These are phyloP conservation scores for Metschnikowia amazonensis DNA, from an alignment of 805 yeast species.

Conservation along the genomic window DNA sequence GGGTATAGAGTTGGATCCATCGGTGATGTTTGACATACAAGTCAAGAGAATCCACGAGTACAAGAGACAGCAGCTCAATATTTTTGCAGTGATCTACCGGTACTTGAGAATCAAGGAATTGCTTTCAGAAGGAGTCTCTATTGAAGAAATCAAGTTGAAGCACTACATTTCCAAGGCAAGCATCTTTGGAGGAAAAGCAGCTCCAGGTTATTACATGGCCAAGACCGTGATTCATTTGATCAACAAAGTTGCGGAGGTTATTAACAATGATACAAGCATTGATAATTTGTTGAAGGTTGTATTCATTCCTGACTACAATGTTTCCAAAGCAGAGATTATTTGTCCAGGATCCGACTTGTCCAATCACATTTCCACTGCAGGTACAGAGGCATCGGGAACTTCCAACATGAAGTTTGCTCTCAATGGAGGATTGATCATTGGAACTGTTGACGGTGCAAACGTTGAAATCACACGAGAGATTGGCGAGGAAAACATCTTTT, in stretches of 20 bases:
- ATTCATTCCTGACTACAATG: slow-evolving; percentile 89
- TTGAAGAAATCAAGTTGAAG: slow-evolving; percentile 51
- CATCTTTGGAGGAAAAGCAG: slow-evolving; percentile 91
- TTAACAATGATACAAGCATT: slow-evolving; percentile 73
- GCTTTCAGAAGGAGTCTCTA: slow-evolving; percentile 43
- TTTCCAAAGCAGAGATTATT: slow-evolving; percentile 88
- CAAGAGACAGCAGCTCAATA: slow-evolving; percentile 90
- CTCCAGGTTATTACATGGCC: slow-evolving; percentile 97
- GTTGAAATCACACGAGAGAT: slow-evolving; percentile 92
- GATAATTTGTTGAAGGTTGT: slow-evolving; percentile 79
- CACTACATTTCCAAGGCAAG: slow-evolving; percentile 71
- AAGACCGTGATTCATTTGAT: slow-evolving; percentile 83
- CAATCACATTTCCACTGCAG: slow-evolving; percentile 94
- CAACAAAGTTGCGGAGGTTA: slow-evolving; percentile 74
- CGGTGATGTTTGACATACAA: slow-evolving; percentile 82
- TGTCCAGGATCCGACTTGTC: slow-evolving; percentile 87
- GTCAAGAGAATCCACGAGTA: slow-evolving; percentile 95
- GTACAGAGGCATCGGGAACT: slow-evolving; percentile 95
- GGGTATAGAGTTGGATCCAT: slow-evolving; percentile 63
- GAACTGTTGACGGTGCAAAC: slow-evolving; percentile 96
- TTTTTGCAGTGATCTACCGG: slow-evolving; percentile 83
- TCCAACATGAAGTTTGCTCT: slow-evolving; percentile 93
- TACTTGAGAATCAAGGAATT: slow-evolving; percentile 72
- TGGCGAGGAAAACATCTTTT: slow-evolving; percentile 88
- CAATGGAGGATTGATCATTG: slow-evolving; percentile 90